Percentiles rank a stretch among this genome's conserved stretches.
Evolutionary conservation across 129 eudicot species (phyloP).

Genomic region (Centrapalus pauciflorus): DNA sequence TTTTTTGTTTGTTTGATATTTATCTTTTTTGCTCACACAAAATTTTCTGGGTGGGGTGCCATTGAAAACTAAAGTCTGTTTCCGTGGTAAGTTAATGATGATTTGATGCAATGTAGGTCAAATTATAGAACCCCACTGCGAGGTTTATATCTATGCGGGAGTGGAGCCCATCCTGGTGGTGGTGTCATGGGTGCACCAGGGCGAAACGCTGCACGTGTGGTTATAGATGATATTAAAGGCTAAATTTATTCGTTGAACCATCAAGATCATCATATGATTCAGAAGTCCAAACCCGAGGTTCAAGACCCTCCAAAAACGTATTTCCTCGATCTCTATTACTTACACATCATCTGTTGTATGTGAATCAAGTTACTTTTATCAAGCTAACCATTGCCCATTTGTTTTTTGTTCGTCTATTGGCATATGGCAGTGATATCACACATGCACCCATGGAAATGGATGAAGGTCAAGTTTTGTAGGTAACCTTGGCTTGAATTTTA

Average conservation of each 20-base stretch:
- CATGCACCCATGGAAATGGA: slow-evolving; percentile 1
- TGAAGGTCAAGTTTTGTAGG: neutral
- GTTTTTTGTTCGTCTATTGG: neutral
- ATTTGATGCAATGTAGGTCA: slow-evolving; percentile 52
- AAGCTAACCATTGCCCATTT: neutral
- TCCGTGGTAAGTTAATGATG: neutral
- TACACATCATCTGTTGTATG: neutral
- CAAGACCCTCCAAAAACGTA: neutral
- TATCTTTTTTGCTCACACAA: neutral
- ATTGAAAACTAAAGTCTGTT: neutral
- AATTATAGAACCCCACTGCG: slow-evolving; percentile 78
- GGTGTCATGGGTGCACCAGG: slow-evolving; percentile 99
- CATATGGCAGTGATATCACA: too few relatives aligned
- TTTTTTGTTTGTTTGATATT: neutral
- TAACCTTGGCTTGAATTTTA: neutral
- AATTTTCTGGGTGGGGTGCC: neutral
- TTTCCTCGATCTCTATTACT: neutral
- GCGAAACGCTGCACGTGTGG: slow-evolving; percentile 78
- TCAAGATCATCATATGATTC: neutral
- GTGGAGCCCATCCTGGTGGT: slow-evolving; percentile 98
- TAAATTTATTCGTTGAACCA: neutral
- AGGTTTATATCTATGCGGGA: slow-evolving; percentile 90
- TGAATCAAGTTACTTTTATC: slow-evolving; percentile 5
- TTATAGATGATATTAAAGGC: slow-evolving; percentile 66
- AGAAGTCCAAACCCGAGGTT: neutral